Base-by-base conservation (phyloP, 192 early-diverging fungal species). In the Coemansia pectinata region DNA sequence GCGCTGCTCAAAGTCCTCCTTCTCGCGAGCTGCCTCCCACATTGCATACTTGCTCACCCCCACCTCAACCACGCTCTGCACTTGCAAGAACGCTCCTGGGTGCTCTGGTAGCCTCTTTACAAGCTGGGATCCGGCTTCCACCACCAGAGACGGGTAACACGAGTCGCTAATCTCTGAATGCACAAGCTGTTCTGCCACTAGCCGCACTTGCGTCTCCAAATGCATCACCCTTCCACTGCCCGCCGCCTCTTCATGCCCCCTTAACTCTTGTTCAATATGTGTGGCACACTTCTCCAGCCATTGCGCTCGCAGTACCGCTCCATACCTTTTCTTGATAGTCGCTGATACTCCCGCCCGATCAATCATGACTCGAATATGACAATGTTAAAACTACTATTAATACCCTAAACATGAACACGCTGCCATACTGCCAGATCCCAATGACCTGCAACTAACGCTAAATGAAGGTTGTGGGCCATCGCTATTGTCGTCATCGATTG, bases 21-120 rank as follows among this genome's bases (percentile, higher is more conserved):
- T 78, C 50, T 78, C 81, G 38, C 66, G 68, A 60, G 74, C 62
- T 21, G 76, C 81, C 73, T 83, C 76, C 76, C 76, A 78, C 76
- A 83, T 72, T 8, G 72, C 64, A 58, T 74, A 71, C 63, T 75
- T 78, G 69, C 81, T 83, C 7, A 78, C 62, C 6, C 81, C 81
- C 7, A 83, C 66, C 15, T 83, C 81, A 63, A 73, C 69, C 10
- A 83, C 70, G 19, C 78, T 73, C 38, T 83, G 81, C 12, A 83
- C 63, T 61, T 83, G 81, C 50, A 83, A 40, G 29, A 83, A 38
- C 11, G 53, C 69, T n/a, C 71, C 71, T 10, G 76, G 65, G 14
- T 61, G 39, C 12, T 36, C 66, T 0, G 75, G 67, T 10, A 82
- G 31, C 63, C 19, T 11, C 17, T 19, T 27, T 25, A 66, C 72